Evolutionary conservation across 352 stramenopile species (phyloP).

Genomic region (Phytophthora lateralis): DNA sequence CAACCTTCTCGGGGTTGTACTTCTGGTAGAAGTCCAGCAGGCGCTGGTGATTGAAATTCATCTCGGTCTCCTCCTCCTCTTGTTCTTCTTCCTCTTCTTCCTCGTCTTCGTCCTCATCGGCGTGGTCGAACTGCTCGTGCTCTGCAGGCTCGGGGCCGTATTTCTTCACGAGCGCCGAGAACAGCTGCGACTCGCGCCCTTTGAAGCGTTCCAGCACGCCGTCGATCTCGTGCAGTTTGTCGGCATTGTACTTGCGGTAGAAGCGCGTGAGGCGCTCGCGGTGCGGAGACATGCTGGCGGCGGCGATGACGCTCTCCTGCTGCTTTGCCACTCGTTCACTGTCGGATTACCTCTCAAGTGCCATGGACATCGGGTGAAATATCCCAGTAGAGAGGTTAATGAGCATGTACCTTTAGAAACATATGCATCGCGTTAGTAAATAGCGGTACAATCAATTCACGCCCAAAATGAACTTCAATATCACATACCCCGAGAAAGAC

Average conservation of each 20-base stretch:
- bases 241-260: conserved; percentile 86
- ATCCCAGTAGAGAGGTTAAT: no score
- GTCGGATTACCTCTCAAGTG: not conserved
- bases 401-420: no score
- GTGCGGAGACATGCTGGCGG: conserved; percentile 51
- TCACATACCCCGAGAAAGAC: not conserved
- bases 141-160: conserved; percentile 75
- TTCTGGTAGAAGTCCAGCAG: conserved; percentile 82
- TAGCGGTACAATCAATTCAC: no score
- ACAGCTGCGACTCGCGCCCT: conserved; percentile 74
- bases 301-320: conserved; percentile 14
- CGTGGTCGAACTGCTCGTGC: conserved; percentile 43
- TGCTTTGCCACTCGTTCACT: conserved; percentile 35
- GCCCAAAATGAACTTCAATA: not conserved
- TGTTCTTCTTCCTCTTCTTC: conserved; percentile 19
- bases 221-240: conserved; percentile 87
- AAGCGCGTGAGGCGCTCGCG: conserved; percentile 78
- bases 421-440: no score
- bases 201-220: conserved; percentile 82
- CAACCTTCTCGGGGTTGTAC: conserved; percentile 84
- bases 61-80: conserved; percentile 19
- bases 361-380: not conserved
- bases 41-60: conserved; percentile 67
- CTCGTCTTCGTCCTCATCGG: conserved; percentile 18
- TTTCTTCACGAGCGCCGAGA: conserved; percentile 81